Conservation (phyloP, 208 protist genomes). For the Leishmania major region DNA sequence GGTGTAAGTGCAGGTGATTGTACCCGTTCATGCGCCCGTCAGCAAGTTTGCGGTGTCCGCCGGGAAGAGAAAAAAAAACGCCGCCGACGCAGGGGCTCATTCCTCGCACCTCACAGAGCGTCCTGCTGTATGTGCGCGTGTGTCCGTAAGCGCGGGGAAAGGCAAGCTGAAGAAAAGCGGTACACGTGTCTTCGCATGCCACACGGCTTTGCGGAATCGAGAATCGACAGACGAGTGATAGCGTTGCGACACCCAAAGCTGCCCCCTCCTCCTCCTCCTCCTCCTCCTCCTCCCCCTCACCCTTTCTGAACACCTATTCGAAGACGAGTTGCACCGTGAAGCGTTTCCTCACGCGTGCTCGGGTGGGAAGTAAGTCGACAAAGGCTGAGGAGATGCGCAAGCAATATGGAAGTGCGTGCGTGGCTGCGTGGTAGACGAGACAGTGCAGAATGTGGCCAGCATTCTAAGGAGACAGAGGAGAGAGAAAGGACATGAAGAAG, state of each 20-base stretch:
- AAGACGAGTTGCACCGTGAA: background rate
- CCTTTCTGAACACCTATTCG: background rate
- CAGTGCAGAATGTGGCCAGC: background rate
- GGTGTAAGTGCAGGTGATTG: background rate
- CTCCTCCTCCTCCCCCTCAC: no score
- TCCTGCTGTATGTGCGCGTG: background rate
- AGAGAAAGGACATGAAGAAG: background rate
- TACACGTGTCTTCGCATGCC: background rate
- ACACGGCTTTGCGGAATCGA: no score
- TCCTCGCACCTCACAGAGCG: background rate
- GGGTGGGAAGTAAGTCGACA: background rate
- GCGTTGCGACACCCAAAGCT: background rate
- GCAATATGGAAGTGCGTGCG: background rate
- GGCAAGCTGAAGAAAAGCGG: background rate
- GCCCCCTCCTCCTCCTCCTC: no score
- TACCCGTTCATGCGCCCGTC: background rate
- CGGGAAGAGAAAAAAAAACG: background rate
- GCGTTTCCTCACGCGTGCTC: background rate
- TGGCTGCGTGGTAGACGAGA: background rate
- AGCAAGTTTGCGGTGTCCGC: background rate
- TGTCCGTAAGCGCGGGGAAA: background rate
- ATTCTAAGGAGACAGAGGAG: background rate
- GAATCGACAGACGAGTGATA: background rate
- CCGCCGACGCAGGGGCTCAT: no score
- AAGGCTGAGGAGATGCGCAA: background rate